phyloP scores from a whole-genome alignment of 805 yeast species.

The Nakazawaea laoshanensis region DNA sequence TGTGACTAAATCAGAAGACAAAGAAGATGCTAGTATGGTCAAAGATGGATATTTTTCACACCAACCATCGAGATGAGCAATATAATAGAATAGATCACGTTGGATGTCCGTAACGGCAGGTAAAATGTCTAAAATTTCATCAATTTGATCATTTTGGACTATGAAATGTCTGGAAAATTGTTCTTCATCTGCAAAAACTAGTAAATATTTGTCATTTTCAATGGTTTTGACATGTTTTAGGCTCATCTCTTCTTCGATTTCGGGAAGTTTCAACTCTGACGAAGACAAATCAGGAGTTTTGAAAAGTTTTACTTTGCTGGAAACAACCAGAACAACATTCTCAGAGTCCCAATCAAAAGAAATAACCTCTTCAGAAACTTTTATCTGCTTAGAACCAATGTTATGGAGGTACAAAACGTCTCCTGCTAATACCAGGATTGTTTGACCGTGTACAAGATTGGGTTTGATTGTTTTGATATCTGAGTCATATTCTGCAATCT shows the following conservation, averaged over 20 bases:
- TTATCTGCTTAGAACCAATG: too few relatives aligned
- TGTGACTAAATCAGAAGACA: conserved; percentile 55
- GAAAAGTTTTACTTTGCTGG: too few relatives aligned
- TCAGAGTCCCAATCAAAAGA: too few relatives aligned
- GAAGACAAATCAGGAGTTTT: too few relatives aligned
- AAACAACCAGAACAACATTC: too few relatives aligned
- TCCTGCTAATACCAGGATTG: too few relatives aligned
- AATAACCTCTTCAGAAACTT: too few relatives aligned
- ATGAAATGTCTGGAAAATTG: conserved; percentile 8
- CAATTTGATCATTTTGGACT: conserved; percentile 14
- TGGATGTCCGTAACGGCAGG: conserved; percentile 45
- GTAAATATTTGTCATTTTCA: conserved; percentile 5
- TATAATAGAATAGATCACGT: conserved; percentile 39
- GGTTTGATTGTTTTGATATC: conserved; percentile 13
- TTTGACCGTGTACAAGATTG: too few relatives aligned
- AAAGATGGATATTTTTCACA: conserved; percentile 16
- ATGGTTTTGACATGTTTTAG: conserved; percentile 14
- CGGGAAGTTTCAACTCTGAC: too few relatives aligned
- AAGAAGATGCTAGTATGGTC: conserved; percentile 47
- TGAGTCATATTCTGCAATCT: conserved; percentile 3
- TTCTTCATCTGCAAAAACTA: neutral
- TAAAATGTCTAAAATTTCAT: conserved; percentile 33
- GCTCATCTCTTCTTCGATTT: neutral
- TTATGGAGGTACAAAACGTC: neutral
- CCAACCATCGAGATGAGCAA: conserved; percentile 32